A percentile compares a stretch with the other conserved stretches of the same genome.
These are phyloP conservation scores for Mariannaea sp. DNA, from an alignment of 2,329 filamentous ascomycete genomes.

Conservation along the genomic window DNA sequence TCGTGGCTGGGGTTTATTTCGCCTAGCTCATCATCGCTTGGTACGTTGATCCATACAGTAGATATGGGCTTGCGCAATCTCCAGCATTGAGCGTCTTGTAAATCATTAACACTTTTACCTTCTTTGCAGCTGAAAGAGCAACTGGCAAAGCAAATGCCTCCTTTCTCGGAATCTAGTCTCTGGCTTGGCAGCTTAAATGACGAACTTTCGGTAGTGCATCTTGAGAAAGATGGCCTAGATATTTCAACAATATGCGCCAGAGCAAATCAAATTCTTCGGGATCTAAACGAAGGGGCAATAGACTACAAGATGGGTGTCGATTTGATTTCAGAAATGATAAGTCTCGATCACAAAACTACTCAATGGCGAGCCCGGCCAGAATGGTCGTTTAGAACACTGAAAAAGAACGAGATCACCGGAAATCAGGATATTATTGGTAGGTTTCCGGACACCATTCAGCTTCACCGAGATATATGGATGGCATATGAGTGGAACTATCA, in stretches of 20 bases:
- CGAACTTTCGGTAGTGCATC: constrained; percentile 20
- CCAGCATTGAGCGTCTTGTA: neutral
- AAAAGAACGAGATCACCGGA: constrained; percentile 25
- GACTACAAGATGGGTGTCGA: constrained; percentile 20
- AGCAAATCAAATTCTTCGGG: constrained; percentile 37
- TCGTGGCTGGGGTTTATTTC: constrained; percentile 47
- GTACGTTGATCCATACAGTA: too few relatives aligned
- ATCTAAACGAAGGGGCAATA: constrained; percentile 9
- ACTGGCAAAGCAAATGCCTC: constrained; percentile 38
- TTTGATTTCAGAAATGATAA: constrained; percentile 39
- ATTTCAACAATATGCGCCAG: constrained; percentile 36
- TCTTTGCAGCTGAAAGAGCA: constrained; percentile 42
- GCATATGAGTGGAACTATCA: constrained; percentile 50
- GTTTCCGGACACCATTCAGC: constrained; percentile 38
- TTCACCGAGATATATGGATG: constrained; percentile 47
- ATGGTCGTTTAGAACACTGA: constrained; percentile 41
- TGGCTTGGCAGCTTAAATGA: constrained; percentile 42
- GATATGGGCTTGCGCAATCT: neutral
- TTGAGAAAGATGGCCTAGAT: constrained; percentile 26
- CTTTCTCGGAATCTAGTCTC: constrained; percentile 37
- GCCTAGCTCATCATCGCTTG: constrained; percentile 46
- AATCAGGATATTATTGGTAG: neutral
- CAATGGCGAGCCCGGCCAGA: constrained; percentile 41
- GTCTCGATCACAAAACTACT: constrained; percentile 38
- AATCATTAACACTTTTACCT: neutral